Base-by-base conservation (phyloP, 805 yeast species). In the Candida endomychidarum region DNA sequence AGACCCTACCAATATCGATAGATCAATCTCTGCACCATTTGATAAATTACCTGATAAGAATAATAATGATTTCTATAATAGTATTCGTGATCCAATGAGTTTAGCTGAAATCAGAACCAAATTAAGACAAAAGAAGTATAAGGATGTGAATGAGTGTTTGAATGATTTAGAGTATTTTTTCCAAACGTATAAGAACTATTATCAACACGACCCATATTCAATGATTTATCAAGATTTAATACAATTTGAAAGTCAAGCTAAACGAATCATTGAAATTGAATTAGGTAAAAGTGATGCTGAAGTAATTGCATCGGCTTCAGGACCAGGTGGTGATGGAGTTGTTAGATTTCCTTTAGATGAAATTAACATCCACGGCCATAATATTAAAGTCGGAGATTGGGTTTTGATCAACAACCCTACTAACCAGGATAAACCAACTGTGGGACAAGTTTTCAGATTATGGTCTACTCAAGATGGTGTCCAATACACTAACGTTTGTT, bases 341-440 rank as follows among this genome's bases (percentile, higher is more conserved):
- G 63, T 84, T 37, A 81, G 90, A 48, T 75, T 81, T 48, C 96
- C 96, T n/a, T 70, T 88, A 42, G 95, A 90, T 57, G 76, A 78
- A 37, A 75, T 87, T 28, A 82, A 79, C 38, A 77, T 82, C 28
- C 75, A 81, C 49, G 93, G 89, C 2, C 81, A 79, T 49, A 69
- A 71, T 4, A 93, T 85, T 65, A 76, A 76, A 47, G 88, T 93
- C 33, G 99, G 99, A 47, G 96, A 90, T 61, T 93, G 98, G 98
- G 87, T 91, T 11, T 77, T 90, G 47, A 72, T 93, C 41, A 77
- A 77, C 49, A 93, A 93, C 57, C 88, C 89, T 14, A 90, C 89
- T 60, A 97, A 91, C 62, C 80, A 84, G 2, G 74, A 81, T 20
- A 86, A 86, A 59, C 98, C 99, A 11, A 90, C 90, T 15, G 86